Base-by-base conservation (phyloP, 164 flowering plant genomes). In the Nymphaea thermarum region DNA sequence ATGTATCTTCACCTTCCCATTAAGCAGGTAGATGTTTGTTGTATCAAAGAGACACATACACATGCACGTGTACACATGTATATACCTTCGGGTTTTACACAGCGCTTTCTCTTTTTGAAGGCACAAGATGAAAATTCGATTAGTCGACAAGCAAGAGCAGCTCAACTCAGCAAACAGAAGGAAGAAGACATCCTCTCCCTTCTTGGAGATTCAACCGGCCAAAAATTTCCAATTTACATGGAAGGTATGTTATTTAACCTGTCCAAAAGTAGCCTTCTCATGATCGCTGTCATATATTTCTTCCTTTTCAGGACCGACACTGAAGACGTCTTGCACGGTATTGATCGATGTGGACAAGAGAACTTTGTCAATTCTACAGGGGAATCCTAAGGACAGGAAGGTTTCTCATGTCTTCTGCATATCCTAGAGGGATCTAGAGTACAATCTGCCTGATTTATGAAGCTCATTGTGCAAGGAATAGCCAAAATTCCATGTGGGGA, bases 1-100 rank as follows among this genome's bases (percentile, higher is more conserved):
- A 87, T 84, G 92, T 87, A 87, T 73, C 84, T 85, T 69, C 93
- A 88, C 76, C 94, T 89, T 71, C 82, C 81, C 74, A 80, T 87
- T 36, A 63, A 82, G 68, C 90, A 85, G 87, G 94, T 80, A 79
- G 55, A 60, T 64, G 53, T 10, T 10, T 10, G 11, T 5, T 45
- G 11, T 45, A 45, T 45, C 53, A 5, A 5, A 45, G 2, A 45
- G 1, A 10, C 2, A 10, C 53, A 45, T 45, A 45, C 7, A 10
- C 53, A 45, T 45, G 53, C 2, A 45, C 53, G 11, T 45, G 11
- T 5, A 45, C 7, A 45, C 7, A 45, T 45, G 5, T 10, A 45
- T 10, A 45, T 5, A 10, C 53, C 11, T 45, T 10, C 11, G 5
- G 5, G 7, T 45, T 5, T 45, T 45, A 5, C 53, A 45, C 2